Evolutionary conservation across 768 basidiomycete genomes (phyloP), one percentile per base, ranked within the genome.

Genomic region (Termitomyces sp.): DNA sequence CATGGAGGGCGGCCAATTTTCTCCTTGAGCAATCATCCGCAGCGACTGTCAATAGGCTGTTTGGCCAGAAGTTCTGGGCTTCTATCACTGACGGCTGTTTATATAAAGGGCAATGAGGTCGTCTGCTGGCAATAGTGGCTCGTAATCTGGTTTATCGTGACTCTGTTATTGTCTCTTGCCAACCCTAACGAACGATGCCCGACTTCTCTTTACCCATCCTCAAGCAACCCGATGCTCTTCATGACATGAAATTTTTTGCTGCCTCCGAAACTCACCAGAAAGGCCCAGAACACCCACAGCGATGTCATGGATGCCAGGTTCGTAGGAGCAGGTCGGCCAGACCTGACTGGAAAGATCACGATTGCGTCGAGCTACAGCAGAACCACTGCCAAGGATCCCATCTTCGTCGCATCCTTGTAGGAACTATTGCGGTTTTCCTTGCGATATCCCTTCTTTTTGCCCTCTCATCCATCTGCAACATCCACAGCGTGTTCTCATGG

Each of bases 341-440:
- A 22, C 18, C 5, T 24, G 41, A 56, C 18, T 44, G 46, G 30
- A 45, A 56, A 26, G 51, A 52, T 20, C 36, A 33, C 1, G 54
- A 52, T 3, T 48, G 54, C 6, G 24, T 26, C 24, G 26, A 32
- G 13, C 13, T 32, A 18, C 57, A 59, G 24, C 51, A 56, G 14
- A 49, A 6, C 40, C 52, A 41, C 22, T 52, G 49, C 32, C 60
- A 55, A 30, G 28, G 58, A 38, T 48, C 45, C 41, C 54, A 51
- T 44, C 55, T 60, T 30, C 68, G 67, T 20, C 70, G 65, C 22
- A 54, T 79, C 43, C 59, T 80, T 18, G 45, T 76, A 9, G 74
- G 76, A 2, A 62, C 72, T 7, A 58, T 74, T 1, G 60, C 73
- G 41, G 57, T 65, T 0, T 55, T 79, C 40, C 57, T 79, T 20